Evolutionary conservation across 257 asterid species (phyloP).

Genomic region (Cruciata laevipes): DNA sequence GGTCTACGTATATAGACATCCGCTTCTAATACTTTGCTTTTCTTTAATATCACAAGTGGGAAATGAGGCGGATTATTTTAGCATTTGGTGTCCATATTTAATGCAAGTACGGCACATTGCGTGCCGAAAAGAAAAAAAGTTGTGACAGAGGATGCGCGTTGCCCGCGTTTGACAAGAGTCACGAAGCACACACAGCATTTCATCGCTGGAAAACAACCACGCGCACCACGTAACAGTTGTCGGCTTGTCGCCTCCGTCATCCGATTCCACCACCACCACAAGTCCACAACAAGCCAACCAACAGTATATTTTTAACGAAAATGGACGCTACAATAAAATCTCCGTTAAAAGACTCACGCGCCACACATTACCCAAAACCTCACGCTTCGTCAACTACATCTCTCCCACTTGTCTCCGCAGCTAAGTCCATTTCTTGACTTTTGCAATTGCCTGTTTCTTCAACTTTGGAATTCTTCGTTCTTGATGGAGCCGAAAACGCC

Average conservation of each 20-base stretch:
- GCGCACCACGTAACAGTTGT: background rate
- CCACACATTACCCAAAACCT: background rate
- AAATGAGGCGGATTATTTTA: too few relatives aligned
- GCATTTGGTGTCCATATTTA: too few relatives aligned
- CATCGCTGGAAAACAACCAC: background rate
- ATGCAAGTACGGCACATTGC: background rate
- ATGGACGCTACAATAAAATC: background rate
- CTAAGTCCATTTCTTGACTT: background rate
- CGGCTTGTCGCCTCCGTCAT: constrained; percentile 1
- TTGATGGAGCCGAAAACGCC: constrained; percentile 47
- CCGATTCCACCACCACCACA: too few relatives aligned
- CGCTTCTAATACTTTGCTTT: too few relatives aligned
- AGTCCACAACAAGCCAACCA: background rate
- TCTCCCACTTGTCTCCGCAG: background rate
- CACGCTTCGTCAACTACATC: constrained; percentile 3
- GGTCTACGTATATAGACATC: too few relatives aligned
- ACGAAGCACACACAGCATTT: background rate
- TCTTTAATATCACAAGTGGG: too few relatives aligned
- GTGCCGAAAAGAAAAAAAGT: background rate
- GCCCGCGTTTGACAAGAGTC: background rate
- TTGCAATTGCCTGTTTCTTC: background rate
- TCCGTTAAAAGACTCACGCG: background rate
- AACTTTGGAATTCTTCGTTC: background rate
- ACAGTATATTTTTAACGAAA: background rate
- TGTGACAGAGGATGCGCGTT: background rate